Conservation (phyloP, 305 asterid genomes). For the Fraxinus dipetala region DNA sequence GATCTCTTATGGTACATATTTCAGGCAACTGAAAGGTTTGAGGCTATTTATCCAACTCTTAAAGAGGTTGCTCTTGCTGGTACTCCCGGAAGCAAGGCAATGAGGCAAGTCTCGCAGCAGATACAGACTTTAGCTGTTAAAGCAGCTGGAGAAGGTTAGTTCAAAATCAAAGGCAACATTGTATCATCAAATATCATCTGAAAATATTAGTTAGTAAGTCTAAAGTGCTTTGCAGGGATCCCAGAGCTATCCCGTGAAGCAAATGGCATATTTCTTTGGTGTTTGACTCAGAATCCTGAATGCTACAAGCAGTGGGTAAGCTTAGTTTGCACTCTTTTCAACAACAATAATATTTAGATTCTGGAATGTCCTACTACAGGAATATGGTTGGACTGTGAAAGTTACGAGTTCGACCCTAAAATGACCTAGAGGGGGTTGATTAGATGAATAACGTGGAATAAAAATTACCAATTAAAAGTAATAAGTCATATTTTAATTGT, state of each 20-base stretch:
- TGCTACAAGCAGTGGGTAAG: conserved; percentile 47
- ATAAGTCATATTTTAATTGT: too few species aligned
- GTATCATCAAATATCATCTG: neutral
- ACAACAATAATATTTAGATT: neutral
- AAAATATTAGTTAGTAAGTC: neutral
- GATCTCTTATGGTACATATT: conserved; percentile 1
- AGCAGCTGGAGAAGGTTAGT: conserved; percentile 70
- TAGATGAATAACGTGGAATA: neutral
- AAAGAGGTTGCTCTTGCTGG: conserved; percentile 88
- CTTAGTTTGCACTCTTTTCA: neutral
- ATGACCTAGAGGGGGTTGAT: neutral
- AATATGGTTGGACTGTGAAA: neutral
- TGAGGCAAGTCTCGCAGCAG: conserved; percentile 76
- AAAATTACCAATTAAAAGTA: neutral
- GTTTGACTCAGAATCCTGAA: conserved; percentile 43
- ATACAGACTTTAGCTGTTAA: conserved; percentile 48
- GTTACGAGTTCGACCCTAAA: neutral
- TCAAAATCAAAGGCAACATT: neutral
- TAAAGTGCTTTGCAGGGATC: conserved; percentile 30
- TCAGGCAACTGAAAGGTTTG: conserved; percentile 87
- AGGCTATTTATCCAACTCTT: conserved; percentile 67
- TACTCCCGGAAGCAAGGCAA: conserved; percentile 86
- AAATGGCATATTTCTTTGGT: conserved; percentile 37
- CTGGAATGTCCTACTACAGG: neutral
- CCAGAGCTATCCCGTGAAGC: conserved; percentile 46